Conservation (phyloP, 75 land plant species). For the Selaginella tamariscina region DNA sequence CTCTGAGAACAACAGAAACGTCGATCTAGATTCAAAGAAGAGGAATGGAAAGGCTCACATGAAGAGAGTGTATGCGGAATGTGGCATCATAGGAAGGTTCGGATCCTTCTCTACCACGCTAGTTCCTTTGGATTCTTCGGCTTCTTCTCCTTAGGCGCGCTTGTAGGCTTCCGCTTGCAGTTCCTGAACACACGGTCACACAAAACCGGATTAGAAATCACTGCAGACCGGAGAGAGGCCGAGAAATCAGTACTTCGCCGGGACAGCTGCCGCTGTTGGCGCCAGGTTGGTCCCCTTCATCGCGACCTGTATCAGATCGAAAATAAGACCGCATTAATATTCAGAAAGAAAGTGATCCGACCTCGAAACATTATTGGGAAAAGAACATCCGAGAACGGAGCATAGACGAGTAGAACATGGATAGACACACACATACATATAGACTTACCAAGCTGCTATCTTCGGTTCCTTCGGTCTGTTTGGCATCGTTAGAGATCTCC, state of each 20-base stretch:
- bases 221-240: background rate
- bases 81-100: background rate
- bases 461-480: too few species aligned
- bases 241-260: background rate
- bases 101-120: background rate
- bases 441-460: too few species aligned
- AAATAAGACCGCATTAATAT: too few species aligned
- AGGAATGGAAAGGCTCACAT: too few species aligned
- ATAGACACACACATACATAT: too few species aligned
- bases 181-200: background rate
- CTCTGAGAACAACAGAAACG: too few species aligned
- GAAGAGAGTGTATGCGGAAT: background rate
- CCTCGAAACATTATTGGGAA: too few species aligned
- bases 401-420: too few species aligned
- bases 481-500: background rate
- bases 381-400: too few species aligned
- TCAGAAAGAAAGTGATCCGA: too few species aligned
- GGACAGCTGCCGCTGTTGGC: background rate
- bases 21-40: too few species aligned
- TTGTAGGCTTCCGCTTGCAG: background rate
- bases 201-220: too few species aligned
- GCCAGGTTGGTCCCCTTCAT: background rate
- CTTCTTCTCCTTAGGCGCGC: background rate
- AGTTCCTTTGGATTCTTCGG: background rate
- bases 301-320: background rate